These are phyloP conservation scores for Syncephalastrum sp. DNA, from an alignment of 371 early-diverging fungal genomes.

Conservation along the genomic window DNA sequence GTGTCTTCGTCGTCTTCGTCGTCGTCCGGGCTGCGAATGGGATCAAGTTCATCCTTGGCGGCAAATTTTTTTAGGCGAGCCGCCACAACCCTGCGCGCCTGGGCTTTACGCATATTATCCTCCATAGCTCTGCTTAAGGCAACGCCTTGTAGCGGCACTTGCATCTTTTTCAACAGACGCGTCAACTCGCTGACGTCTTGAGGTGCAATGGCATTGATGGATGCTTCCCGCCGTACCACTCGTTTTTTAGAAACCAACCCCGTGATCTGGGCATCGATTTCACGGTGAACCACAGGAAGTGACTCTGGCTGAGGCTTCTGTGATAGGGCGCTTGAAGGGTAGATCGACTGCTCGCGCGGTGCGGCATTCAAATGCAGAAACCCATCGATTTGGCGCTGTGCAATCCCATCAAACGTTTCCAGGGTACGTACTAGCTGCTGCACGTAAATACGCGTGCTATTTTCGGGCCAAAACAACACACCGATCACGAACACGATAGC, in stretches of 20 bases:
- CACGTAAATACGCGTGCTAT: slow-evolving; percentile 35
- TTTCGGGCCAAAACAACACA: slow-evolving; percentile 37
- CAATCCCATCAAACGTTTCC: slow-evolving; percentile 32
- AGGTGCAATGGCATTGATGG: slow-evolving; percentile 37
- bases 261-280: slow-evolving; percentile 23
- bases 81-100: slow-evolving; percentile 12
- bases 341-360: slow-evolving; percentile 9
- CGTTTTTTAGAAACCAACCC: slow-evolving; percentile 31
- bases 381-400: slow-evolving; percentile 27
- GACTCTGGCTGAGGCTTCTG: slow-evolving; percentile 12
- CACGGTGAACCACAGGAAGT: slow-evolving; percentile 22
- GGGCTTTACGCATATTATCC: slow-evolving; percentile 41
- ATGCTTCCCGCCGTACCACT: slow-evolving; percentile 35
- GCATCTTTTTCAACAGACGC: slow-evolving; percentile 31
- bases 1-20: slow-evolving; percentile 2
- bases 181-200: slow-evolving; percentile 41
- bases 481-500: slow-evolving; percentile 27
- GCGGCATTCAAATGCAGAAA: slow-evolving; percentile 20
- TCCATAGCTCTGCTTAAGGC: slow-evolving; percentile 40
- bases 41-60: slow-evolving; percentile 14
- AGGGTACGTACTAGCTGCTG: slow-evolving; percentile 29
- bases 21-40: slow-evolving; percentile 1
- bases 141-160: slow-evolving; percentile 38
- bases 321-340: slow-evolving; percentile 4
- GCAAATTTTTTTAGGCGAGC: slow-evolving; percentile 17